Percentiles rank a stretch among this genome's conserved stretches.
Evolutionary conservation across 495 filamentous ascomycete species (phyloP).

Genomic region (Sporormia fimetaria): DNA sequence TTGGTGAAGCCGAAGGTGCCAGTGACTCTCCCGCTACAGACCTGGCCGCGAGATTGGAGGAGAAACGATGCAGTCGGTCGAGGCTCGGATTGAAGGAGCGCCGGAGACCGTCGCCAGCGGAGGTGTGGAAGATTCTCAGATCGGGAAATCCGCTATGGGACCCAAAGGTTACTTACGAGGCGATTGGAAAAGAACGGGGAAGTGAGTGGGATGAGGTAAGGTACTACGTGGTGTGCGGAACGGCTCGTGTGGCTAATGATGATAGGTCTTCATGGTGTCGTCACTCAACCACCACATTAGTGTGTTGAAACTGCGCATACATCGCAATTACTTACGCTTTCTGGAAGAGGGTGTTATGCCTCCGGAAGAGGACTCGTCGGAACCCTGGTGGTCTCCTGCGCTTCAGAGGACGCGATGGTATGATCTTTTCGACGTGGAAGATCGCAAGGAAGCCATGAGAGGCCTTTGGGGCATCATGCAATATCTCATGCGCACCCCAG

Average conservation of each 20-base stretch:
- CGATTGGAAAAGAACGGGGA: constrained; percentile 51
- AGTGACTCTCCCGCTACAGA: constrained; percentile 33
- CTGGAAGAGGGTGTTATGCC: constrained; percentile 33
- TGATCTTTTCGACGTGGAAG: constrained; percentile 56
- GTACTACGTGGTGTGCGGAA: background rate
- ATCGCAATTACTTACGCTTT: constrained; percentile 48
- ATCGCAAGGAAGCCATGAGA: constrained; percentile 59
- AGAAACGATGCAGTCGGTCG: constrained; percentile 2
- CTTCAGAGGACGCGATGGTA: constrained; percentile 67
- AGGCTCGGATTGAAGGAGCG: constrained; percentile 11
- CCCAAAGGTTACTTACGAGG: constrained; percentile 56
- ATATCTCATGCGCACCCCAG: constrained; percentile 49
- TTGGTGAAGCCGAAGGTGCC: constrained; percentile 33
- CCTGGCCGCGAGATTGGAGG: constrained; percentile 22
- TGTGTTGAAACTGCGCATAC: constrained; percentile 63
- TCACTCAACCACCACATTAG: constrained; percentile 73
- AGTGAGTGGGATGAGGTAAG: constrained; percentile 48
- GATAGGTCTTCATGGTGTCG: constrained; percentile 68
- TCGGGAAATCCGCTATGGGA: constrained; percentile 52
- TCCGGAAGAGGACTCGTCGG: constrained; percentile 6
- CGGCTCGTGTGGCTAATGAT: constrained; percentile 1
- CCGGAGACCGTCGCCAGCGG: constrained; percentile 22
- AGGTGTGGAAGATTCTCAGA: constrained; percentile 31
- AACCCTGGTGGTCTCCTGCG: constrained; percentile 37
- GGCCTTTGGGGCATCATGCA: constrained; percentile 67